Evolutionary conservation across 2,329 filamentous ascomycete genomes (phyloP).

Genomic region (Calonectria ilicicola): DNA sequence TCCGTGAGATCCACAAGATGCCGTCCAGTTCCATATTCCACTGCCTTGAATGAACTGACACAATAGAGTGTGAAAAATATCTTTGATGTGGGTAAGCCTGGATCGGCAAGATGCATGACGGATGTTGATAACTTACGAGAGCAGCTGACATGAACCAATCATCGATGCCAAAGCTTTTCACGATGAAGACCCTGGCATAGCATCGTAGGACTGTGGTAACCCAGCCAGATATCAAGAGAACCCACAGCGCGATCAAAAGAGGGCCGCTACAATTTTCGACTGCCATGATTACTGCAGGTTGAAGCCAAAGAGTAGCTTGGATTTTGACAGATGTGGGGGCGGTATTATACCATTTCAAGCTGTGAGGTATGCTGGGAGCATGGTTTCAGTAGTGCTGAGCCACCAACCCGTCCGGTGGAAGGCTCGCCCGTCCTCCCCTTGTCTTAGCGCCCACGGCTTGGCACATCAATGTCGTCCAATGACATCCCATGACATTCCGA

Average conservation of each 20-base stretch:
- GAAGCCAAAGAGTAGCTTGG: neutral
- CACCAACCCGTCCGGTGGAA: neutral
- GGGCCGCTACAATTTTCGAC: neutral
- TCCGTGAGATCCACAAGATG: constrained; percentile 47
- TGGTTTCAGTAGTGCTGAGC: neutral
- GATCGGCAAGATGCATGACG: neutral
- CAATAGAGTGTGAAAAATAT: constrained; percentile 52
- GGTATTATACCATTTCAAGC: neutral
- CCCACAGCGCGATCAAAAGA: neutral
- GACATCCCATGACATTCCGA: neutral
- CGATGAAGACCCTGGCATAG: constrained; percentile 48
- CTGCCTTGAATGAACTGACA: constrained; percentile 48
- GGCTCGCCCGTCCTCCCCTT: neutral
- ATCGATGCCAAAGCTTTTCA: constrained; percentile 54
- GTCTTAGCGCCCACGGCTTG: neutral
- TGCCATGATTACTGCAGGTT: neutral
- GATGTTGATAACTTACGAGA: constrained; percentile 36
- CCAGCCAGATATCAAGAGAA: neutral
- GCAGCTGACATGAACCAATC: constrained; percentile 54
- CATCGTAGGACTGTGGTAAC: constrained; percentile 13
- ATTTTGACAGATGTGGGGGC: neutral
- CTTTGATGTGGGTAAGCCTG: constrained; percentile 31
- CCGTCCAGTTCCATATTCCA: constrained; percentile 55
- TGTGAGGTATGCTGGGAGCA: neutral
- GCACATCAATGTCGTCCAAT: neutral